Base-by-base conservation (phyloP, 129 eudicot species). In the Cynara cardunculus region DNA sequence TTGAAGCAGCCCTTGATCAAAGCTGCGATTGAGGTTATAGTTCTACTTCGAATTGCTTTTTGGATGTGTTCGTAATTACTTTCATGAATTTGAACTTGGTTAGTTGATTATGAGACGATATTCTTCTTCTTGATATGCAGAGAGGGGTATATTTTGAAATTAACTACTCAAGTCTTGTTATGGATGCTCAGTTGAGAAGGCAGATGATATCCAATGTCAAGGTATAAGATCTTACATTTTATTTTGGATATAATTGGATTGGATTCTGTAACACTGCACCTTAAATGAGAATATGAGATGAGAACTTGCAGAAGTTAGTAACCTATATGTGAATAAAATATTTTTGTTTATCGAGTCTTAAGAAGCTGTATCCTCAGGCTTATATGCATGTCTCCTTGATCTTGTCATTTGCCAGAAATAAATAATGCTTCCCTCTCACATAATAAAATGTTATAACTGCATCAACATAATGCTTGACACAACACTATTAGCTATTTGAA, bases 61-160 rank as follows among this genome's bases (percentile, higher is more conserved):
- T 69, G 59, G 24, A 41, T 67, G 3, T 74, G 24, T 74, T 25
- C 24, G 3, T 70, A 61, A 21, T 79, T 70, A 26, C 59, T 25
- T 71, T 26, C 69, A 32, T 21, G 56, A 68, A 3, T 82, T 25
- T 69, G 37, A n/a, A 41, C 3, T 5, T 77, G 62, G 35, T 25
- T 22, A 64, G n/a, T 7, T 77, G 59, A 61, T 31, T 39, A 22
- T 70, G 79, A 30, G 46, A 25, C 49, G 39, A 25, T 68, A 21
- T 73, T 75, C 28, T 71, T 68, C 24, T 70, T 35, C 76, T 85
- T 83, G 68, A 76, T 76, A 5, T 87, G 87, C 90, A 95, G 99
- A 88, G 99, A 34, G 99, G 95, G 44, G 91, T 95, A 14, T 95
- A 81, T 84, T 95, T 95, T 32, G 99, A 95, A 86, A 91, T 95